Conservation (phyloP, 345 rosid species). For the Aegle marmelos region DNA sequence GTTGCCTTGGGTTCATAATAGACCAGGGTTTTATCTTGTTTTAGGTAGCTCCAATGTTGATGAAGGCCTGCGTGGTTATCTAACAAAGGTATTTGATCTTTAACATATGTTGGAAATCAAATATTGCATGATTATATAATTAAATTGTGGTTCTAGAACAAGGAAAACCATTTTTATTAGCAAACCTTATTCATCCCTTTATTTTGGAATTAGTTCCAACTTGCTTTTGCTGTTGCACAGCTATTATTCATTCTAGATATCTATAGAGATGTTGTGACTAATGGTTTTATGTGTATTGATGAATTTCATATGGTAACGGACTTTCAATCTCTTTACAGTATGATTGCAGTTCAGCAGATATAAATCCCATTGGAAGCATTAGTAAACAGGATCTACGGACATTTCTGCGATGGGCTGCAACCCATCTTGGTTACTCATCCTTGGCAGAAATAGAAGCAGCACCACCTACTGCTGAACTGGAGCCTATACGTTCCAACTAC, state of each 20-base stretch:
- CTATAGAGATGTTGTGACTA: neutral
- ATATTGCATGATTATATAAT: neutral
- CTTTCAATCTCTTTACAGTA: conserved; percentile 50
- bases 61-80: conserved; percentile 89
- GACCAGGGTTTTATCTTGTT: conserved; percentile 88
- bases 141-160: neutral
- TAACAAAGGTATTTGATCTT: conserved; percentile 64
- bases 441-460: conserved; percentile 90
- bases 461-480: conserved; percentile 96
- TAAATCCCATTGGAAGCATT: conserved; percentile 94
- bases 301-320: neutral
- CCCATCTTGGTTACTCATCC: conserved; percentile 79
- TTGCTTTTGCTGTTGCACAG: neutral
- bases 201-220: neutral
- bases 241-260: neutral
- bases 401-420: conserved; percentile 90
- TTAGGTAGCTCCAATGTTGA: conserved; percentile 95
- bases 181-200: neutral
- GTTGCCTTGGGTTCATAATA: conserved; percentile 95
- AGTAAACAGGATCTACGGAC: conserved; percentile 83
- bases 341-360: conserved; percentile 94
- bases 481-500: conserved; percentile 92
- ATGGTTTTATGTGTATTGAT: neutral
- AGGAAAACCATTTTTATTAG: neutral
- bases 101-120: neutral